Evolutionary conservation across 495 filamentous ascomycete genomes (phyloP).

Genomic region (Letharia columbiana): DNA sequence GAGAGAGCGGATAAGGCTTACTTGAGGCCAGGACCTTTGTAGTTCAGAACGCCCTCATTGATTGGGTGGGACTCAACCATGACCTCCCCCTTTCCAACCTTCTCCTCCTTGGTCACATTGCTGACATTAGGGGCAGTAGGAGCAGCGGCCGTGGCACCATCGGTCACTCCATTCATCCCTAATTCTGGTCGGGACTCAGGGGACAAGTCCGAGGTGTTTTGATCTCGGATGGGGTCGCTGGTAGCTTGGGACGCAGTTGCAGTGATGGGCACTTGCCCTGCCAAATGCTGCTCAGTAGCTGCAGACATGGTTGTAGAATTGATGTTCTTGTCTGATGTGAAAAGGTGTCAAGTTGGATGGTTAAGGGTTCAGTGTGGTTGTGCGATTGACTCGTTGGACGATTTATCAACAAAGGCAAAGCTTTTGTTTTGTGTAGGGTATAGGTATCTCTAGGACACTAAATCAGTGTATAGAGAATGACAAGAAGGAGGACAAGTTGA

Average conservation of each 20-base stretch:
- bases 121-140: slow-evolving; percentile 34
- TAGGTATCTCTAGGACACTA: slow-evolving; percentile 11
- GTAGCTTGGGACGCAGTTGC: slow-evolving; percentile 33
- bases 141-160: slow-evolving; percentile 37
- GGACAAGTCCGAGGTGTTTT: slow-evolving; percentile 23
- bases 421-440: not conserved
- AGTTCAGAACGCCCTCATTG: slow-evolving; percentile 67
- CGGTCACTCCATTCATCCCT: slow-evolving; percentile 25
- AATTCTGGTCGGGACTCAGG: slow-evolving; percentile 36
- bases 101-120: slow-evolving; percentile 37
- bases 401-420: not conserved
- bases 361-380: slow-evolving; percentile 34
- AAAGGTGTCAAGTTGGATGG: slow-evolving; percentile 28
- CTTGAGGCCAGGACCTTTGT: slow-evolving; percentile 91
- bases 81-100: slow-evolving; percentile 35
- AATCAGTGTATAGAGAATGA: slow-evolving; percentile 13
- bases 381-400: not conserved
- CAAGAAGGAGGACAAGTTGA: slow-evolving; percentile 19
- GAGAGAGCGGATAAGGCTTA: slow-evolving; percentile 42
- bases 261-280: slow-evolving; percentile 25
- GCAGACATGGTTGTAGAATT: slow-evolving; percentile 32
- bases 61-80: slow-evolving; percentile 54
- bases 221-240: slow-evolving; percentile 44
- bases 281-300: slow-evolving; percentile 27
- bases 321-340: slow-evolving; percentile 31